A percentile compares a stretch with the other conserved stretches of the same genome.
Conservation (phyloP, 1,284 basidiomycete genomes). For the Ceratobasidium sp. region DNA sequence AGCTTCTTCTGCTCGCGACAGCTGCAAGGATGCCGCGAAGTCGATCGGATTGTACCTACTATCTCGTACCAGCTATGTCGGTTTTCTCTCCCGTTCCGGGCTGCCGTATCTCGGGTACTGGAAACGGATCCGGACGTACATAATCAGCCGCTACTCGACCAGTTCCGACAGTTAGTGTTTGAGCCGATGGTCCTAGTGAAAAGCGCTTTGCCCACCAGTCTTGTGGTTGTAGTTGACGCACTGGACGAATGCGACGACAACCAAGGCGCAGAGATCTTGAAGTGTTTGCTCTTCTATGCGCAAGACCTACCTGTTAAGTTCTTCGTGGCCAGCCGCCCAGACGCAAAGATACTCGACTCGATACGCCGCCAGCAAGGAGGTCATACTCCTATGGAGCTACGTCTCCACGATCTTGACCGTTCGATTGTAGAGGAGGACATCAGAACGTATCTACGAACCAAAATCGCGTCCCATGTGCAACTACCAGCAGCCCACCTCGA, state of each 20-base stretch:
- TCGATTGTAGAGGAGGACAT: slow-evolving; percentile 16
- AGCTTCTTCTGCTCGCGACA: slow-evolving; percentile 26
- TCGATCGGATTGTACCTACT: slow-evolving; percentile 20
- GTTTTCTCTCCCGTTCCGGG: not conserved
- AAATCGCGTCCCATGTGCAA: not conserved
- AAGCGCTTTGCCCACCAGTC: not conserved
- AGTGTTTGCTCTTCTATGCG: not conserved
- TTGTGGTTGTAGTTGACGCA: not conserved
- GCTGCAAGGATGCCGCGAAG: not conserved
- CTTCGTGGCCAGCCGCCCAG: slow-evolving; percentile 28
- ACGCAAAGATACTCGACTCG: not conserved
- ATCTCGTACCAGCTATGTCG: slow-evolving; percentile 20
- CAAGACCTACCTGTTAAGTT: slow-evolving; percentile 9
- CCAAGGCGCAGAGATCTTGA: not conserved
- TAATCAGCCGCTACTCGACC: not conserved
- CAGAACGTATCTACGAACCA: not conserved
- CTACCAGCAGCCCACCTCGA: not conserved
- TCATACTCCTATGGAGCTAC: not conserved
- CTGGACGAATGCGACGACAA: slow-evolving; percentile 10
- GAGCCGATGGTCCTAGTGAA: not conserved
- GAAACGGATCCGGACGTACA: not conserved
- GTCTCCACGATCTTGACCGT: slow-evolving; percentile 19
- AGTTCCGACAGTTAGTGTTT: not conserved
- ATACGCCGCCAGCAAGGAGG: not conserved
- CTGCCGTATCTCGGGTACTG: not conserved